phyloP scores from a whole-genome alignment of 2,329 filamentous ascomycete species.

The Arthroderma sp. region DNA sequence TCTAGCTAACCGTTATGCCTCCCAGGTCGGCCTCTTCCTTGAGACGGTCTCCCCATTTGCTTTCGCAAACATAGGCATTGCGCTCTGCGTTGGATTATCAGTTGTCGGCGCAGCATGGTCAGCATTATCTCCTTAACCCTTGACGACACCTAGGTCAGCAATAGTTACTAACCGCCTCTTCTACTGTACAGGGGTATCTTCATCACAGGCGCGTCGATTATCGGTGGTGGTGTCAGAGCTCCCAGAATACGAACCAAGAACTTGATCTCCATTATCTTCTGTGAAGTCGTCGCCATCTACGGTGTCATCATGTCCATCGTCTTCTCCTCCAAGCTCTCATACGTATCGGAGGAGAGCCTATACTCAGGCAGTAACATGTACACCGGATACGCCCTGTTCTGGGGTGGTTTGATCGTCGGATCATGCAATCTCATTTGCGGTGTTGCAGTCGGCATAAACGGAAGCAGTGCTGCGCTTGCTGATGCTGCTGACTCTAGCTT shows the following conservation, averaged over 20 bases:
- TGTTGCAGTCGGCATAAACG: conserved; percentile 94
- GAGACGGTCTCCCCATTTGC: conserved; percentile 87
- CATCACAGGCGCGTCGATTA: conserved; percentile 92
- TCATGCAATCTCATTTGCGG: conserved; percentile 93
- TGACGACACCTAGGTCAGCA: conserved; percentile 2
- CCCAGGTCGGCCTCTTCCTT: conserved; percentile 78
- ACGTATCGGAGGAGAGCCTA: conserved; percentile 51
- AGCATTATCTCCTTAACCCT: conserved; percentile 18
- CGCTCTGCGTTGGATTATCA: conserved; percentile 87
- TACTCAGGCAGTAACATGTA: conserved; percentile 75
- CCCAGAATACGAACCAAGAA: conserved; percentile 99
- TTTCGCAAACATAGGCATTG: conserved; percentile 85
- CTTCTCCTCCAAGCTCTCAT: conserved; percentile 76
- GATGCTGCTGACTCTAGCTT: conserved; percentile 86
- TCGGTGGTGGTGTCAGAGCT: conserved; percentile 91
- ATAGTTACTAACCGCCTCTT: background rate
- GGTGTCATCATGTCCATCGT: conserved; percentile 99
- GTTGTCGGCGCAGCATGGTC: conserved; percentile 96
- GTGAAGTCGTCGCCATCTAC: conserved; percentile 99
- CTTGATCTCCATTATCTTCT: conserved; percentile 99
- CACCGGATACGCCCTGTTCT: conserved; percentile 91
- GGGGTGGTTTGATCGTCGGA: conserved; percentile 87
- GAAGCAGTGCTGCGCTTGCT: conserved; percentile 86
- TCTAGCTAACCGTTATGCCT: conserved; percentile 10
- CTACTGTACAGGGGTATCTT: conserved; percentile 73